Percentiles rank a stretch among this genome's conserved stretches.
Conservation (phyloP, 768 basidiomycete species). For the Hericium erinaceus region DNA sequence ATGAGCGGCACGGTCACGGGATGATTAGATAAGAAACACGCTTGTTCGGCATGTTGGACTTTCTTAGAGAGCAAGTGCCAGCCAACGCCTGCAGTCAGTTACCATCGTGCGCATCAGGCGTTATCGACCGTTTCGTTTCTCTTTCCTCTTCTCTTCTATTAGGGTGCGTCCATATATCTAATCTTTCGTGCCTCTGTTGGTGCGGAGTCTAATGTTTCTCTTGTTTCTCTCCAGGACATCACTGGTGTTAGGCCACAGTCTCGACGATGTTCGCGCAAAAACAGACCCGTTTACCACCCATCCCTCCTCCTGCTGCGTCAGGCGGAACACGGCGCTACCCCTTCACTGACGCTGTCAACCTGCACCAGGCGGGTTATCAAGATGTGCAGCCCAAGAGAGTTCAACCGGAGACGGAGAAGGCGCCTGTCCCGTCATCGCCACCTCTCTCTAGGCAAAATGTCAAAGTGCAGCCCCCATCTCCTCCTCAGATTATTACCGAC, state of each 20-base stretch:
- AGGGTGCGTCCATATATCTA: not conserved
- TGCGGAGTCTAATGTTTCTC: not conserved
- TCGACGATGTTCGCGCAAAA: constrained; percentile 9
- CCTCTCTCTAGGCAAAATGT: constrained; percentile 76
- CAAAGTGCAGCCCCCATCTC: constrained; percentile 74
- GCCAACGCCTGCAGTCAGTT: not conserved
- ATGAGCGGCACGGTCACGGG: not conserved
- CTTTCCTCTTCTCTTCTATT: not conserved
- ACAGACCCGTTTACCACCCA: constrained; percentile 7
- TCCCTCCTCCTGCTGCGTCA: constrained; percentile 11
- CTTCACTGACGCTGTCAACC: constrained; percentile 12
- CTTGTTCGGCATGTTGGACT: not conserved
- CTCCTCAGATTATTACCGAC: constrained; percentile 68
- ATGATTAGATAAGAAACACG: not conserved
- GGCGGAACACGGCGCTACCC: constrained; percentile 11
- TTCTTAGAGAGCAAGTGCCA: not conserved
- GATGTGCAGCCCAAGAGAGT: constrained; percentile 5
- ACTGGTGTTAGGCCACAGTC: constrained; percentile 15
- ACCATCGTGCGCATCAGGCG: not conserved
- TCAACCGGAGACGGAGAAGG: constrained; percentile 4
- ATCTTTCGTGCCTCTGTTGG: not conserved
- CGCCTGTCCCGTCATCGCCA: constrained; percentile 32
- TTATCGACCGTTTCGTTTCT: not conserved
- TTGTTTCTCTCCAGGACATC: constrained; percentile 4
- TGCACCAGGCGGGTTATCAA: not conserved